phyloP scores from a whole-genome alignment of 345 rosid species.

The Arabidopsis suecica region DNA sequence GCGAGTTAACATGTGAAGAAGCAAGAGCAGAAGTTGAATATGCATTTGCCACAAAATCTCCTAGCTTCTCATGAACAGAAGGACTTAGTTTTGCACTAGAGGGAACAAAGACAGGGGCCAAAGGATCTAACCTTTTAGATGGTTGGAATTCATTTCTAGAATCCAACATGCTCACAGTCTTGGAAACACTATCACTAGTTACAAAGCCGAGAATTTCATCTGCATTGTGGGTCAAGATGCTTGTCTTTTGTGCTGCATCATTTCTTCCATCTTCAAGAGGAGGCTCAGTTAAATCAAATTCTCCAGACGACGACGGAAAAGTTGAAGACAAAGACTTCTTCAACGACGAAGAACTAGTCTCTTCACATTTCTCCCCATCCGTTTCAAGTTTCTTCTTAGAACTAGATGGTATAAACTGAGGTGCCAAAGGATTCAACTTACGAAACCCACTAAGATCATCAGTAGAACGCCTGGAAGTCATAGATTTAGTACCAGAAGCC shows the following conservation, averaged over 20 bases:
- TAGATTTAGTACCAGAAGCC: constrained; percentile 21
- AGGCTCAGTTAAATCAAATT: constrained; percentile 19
- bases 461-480: constrained; percentile 35
- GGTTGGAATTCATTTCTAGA: constrained; percentile 30
- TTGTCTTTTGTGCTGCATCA: background rate
- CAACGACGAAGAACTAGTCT: constrained; percentile 34
- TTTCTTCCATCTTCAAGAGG: constrained; percentile 16
- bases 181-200: constrained; percentile 24
- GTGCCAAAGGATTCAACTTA: constrained; percentile 60
- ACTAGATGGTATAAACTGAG: constrained; percentile 54
- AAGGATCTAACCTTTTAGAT: constrained; percentile 45
- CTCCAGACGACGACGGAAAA: constrained; percentile 40
- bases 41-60: constrained; percentile 16
- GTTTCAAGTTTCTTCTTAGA: constrained; percentile 39
- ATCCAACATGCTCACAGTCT: background rate
- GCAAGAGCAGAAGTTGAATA: constrained; percentile 25
- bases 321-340: constrained; percentile 44
- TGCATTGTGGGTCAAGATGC: constrained; percentile 23
- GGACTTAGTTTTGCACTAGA: constrained; percentile 34
- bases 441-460: constrained; percentile 42
- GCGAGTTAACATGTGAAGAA: constrained; percentile 2
- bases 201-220: constrained; percentile 32
- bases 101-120: constrained; percentile 45
- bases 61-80: constrained; percentile 37
- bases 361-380: constrained; percentile 38